Evolutionary conservation across 306 rosid species (phyloP).

Genomic region (Rosa persica): DNA sequence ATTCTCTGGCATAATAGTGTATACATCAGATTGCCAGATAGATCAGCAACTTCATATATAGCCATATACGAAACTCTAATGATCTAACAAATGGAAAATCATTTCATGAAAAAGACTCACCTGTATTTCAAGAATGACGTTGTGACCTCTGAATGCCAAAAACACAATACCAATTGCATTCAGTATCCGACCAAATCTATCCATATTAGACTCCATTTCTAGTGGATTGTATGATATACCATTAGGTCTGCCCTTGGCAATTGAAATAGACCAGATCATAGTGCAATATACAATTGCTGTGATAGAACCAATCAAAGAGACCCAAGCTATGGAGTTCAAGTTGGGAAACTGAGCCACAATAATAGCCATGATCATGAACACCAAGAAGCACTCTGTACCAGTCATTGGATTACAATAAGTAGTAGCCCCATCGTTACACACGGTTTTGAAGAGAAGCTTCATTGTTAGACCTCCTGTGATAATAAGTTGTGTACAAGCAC

Average conservation of each 20-base stretch:
- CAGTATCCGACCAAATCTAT: conserved; percentile 24
- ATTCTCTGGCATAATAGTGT: too few species aligned
- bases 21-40: too few species aligned
- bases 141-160: conserved; percentile 62
- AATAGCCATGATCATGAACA: conserved; percentile 13
- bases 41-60: too few species aligned
- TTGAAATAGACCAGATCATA: not conserved
- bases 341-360: conserved; percentile 20
- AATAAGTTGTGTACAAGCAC: conserved; percentile 52
- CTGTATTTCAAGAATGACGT: conserved; percentile 76
- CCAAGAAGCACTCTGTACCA: conserved; percentile 15
- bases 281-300: conserved; percentile 2
- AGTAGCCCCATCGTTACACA: not conserved
- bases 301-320: conserved; percentile 6
- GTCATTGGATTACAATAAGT: not conserved
- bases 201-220: not conserved
- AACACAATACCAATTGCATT: conserved; percentile 55
- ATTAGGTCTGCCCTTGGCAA: not conserved
- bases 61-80: too few species aligned
- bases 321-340: conserved; percentile 18
- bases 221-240: not conserved
- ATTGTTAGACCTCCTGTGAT: conserved; percentile 49
- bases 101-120: conserved; percentile 9
- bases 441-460: not conserved
- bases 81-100: too few species aligned